Evolutionary conservation across 2,329 filamentous ascomycete genomes (phyloP).

Genomic region (Harringtonia lauricola): DNA sequence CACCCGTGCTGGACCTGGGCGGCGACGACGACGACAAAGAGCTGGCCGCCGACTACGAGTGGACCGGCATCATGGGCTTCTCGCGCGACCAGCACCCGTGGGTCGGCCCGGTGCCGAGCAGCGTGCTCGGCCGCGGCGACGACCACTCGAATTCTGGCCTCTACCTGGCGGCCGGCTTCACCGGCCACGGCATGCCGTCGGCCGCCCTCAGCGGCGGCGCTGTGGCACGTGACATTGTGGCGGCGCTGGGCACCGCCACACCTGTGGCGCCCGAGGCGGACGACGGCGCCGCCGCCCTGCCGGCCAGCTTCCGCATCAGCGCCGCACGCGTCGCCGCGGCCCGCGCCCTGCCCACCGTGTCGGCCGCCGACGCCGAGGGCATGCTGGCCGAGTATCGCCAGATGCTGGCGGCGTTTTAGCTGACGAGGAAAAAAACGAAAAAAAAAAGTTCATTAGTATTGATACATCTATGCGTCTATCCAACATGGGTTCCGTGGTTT

Average conservation of each 20-base stretch:
- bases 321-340: constrained; percentile 1
- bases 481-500: no score
- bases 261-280: background rate
- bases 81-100: constrained; percentile 57
- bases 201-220: constrained; percentile 56
- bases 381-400: constrained; percentile 6
- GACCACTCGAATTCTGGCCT: constrained; percentile 29
- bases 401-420: background rate
- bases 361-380: constrained; percentile 2
- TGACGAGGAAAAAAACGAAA: no score
- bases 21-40: constrained; percentile 14
- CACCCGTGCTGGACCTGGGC: constrained; percentile 28
- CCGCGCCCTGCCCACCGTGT: no score
- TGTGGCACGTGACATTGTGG: constrained; percentile 45
- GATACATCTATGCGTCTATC: background rate
- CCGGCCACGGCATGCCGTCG: constrained; percentile 69
- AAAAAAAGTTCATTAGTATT: background rate
- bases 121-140: constrained; percentile 13
- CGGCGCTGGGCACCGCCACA: constrained; percentile 10
- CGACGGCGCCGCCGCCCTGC: constrained; percentile 13
- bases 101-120: constrained; percentile 54
- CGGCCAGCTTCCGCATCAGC: constrained; percentile 4
- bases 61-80: constrained; percentile 76
- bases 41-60: constrained; percentile 48
- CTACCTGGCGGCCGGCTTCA: constrained; percentile 56